These are phyloP conservation scores for Ustilago esculenta DNA, from an alignment of 1,284 basidiomycete genomes.

Conservation along the genomic window DNA sequence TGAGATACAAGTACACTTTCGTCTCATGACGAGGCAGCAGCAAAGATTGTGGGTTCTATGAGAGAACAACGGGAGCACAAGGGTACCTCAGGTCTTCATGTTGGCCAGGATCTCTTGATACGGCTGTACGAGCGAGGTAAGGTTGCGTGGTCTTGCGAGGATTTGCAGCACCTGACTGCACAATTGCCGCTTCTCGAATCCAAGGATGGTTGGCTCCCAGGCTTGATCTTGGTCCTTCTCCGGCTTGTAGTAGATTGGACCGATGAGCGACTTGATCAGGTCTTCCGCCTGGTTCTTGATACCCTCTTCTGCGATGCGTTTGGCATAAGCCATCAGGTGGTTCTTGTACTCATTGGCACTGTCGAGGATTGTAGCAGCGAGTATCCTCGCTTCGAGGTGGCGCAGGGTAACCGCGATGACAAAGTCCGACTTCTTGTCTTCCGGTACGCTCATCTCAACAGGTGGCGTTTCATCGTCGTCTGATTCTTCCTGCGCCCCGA, in stretches of 20 bases:
- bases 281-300: conserved; percentile 63
- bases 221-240: conserved; percentile 30
- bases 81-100: conserved; percentile 19
- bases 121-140: conserved; percentile 42
- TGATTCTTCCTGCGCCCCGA: conserved; percentile 35
- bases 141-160: conserved; percentile 40
- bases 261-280: conserved; percentile 57
- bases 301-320: conserved; percentile 59
- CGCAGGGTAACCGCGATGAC: conserved; percentile 52
- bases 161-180: conserved; percentile 46
- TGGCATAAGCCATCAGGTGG: conserved; percentile 53
- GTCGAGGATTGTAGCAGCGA: conserved; percentile 59
- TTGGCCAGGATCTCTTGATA: conserved; percentile 48
- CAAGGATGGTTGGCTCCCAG: conserved; percentile 42
- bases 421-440: conserved; percentile 49
- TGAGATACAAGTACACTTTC: not conserved
- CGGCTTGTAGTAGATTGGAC: conserved; percentile 62
- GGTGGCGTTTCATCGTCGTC: conserved; percentile 26
- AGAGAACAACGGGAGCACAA: no score
- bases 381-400: conserved; percentile 62
- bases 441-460: conserved; percentile 44
- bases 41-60: no score
- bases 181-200: conserved; percentile 43
- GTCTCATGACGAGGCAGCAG: not conserved
- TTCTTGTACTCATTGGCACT: conserved; percentile 59